phyloP scores from a whole-genome alignment of 768 basidiomycete species.

The Kwoniella sp. region DNA sequence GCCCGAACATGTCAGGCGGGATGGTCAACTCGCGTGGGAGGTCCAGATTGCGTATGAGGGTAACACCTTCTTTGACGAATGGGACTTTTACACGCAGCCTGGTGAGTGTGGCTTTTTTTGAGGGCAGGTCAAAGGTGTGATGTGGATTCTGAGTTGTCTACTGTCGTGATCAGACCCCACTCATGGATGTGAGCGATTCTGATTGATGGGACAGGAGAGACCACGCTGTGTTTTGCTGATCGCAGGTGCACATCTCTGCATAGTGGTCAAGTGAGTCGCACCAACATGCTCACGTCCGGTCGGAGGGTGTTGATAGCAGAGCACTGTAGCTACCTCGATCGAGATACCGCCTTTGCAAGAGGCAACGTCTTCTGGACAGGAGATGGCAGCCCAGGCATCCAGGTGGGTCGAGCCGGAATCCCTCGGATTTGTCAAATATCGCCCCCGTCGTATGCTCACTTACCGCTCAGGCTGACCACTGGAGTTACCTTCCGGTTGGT shows the following conservation, averaged over 20 bases:
- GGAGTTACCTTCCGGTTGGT: constrained; percentile 18
- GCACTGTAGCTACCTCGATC: constrained; percentile 27
- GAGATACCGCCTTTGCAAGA: constrained; percentile 28
- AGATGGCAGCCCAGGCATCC: constrained; percentile 44
- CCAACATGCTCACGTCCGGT: not conserved
- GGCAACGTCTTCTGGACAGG: constrained; percentile 45
- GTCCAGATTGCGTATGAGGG: constrained; percentile 35
- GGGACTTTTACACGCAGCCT: constrained; percentile 34
- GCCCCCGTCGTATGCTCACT: not conserved
- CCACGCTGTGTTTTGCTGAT: not conserved
- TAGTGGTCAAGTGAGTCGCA: constrained; percentile 37
- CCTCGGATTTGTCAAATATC: not conserved
- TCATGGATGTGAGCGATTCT: constrained; percentile 36
- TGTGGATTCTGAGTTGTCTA: too few species aligned
- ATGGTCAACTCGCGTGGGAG: constrained; percentile 11
- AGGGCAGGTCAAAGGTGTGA: too few species aligned
- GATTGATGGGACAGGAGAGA: not conserved
- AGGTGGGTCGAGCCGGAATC: constrained; percentile 22
- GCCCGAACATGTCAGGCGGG: not conserved
- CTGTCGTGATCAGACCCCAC: too few species aligned
- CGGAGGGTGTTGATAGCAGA: not conserved
- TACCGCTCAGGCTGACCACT: constrained; percentile 39
- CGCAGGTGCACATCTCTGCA: not conserved
- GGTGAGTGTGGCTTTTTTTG: too few species aligned
- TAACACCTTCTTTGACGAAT: constrained; percentile 42